Evolutionary conservation across 345 rosid genomes (phyloP), one percentile per base, ranked within the genome.

Genomic region (Salix brachista): DNA sequence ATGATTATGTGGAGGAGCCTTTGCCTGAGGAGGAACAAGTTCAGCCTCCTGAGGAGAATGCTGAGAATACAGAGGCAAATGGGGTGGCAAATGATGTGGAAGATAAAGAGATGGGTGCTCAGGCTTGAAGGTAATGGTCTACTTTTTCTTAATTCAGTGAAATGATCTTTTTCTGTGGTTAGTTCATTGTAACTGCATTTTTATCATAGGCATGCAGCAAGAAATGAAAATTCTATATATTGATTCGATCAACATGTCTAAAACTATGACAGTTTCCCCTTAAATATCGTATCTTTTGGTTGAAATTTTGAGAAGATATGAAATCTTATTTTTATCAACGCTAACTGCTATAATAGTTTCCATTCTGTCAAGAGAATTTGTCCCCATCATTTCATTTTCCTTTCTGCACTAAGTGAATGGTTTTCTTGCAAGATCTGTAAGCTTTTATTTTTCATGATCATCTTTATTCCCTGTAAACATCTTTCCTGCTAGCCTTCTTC

Each of bases 1-100:
- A 96, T 80, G 97, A 96, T 83, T 96, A 94, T 54, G 94, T 92
- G 36, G 98, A 92, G 80, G 99, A 96, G 80, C 97, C 98, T 12
- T 79, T 96, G 78, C 98, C 94, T 0, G 93, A 92, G 84, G 97
- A 92, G 0, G 97, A 92, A 80, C 92, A 92, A 73, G 92, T 84
- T 42, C 99, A 96, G 76, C 97, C 97, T 12, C 90, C 92, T 25
- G 84, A 70, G 2, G 97, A 92, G 80, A 90, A 81, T 79, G 82
- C 83, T 34, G 94, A 84, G 69, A 90, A 69, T 75, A 87, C 67
- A 7, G 94, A 92, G 80, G 83, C 89, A 58, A 81, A 26, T 79
- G 89, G 68, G 41, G 83, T 79, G 58, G 48, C 88, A 25, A 82
- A 80, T 70, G 92, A 79, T 78, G 83, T 85, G 4, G 91, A 90